Evolutionary conservation across 805 yeast genomes (phyloP), one percentile per base, ranked within the genome.

Genomic region (Metschnikowia sp.): DNA sequence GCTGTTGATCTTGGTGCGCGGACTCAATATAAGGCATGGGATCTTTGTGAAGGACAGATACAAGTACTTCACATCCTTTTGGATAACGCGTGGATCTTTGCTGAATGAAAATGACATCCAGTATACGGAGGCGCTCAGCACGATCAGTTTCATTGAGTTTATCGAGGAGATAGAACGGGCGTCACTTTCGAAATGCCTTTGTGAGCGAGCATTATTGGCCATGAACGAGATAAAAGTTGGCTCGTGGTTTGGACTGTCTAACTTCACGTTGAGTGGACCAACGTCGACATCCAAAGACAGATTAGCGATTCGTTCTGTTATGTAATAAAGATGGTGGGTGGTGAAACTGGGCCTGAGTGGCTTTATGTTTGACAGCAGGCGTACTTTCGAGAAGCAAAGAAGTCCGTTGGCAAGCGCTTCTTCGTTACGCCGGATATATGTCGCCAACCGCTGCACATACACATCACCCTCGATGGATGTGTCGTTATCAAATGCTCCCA

Each of bases 41-140:
- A 83, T 67, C 52, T 82, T 82, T 3, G 86, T 78, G 61, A 83
- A 83, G 4, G 84, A 82, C 13, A 83, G 75, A 59, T 81, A 79
- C 29, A 83, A 60, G 62, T 83, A 83, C 53, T 72, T 76, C 39
- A 80, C 62, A 53, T 81, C 84, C 52, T 75, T 78, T 35, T 69
- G 75, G 35, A 69, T 63, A 9, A 71, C 69, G 47, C 74, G 77
- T 5, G 76, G 73, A 44, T 74, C 77, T 36, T 68, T 64, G 42
- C 62, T 62, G 42, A 63, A 59, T 8, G 68, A 63, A 35, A 66
- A 63, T 35, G 66, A 58, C 49, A 71, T 58, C 74, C 74, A 72
- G 52, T 70, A 72, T 4, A 65, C 65, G 1, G 74, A 68, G 2
- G 76, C 76, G 39, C 65, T 66, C 15, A 72, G 65, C 1, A 73